These are phyloP conservation scores for Podospora bellae-mahoneyi DNA, from an alignment of 495 filamentous ascomycete species.

Conservation along the genomic window DNA sequence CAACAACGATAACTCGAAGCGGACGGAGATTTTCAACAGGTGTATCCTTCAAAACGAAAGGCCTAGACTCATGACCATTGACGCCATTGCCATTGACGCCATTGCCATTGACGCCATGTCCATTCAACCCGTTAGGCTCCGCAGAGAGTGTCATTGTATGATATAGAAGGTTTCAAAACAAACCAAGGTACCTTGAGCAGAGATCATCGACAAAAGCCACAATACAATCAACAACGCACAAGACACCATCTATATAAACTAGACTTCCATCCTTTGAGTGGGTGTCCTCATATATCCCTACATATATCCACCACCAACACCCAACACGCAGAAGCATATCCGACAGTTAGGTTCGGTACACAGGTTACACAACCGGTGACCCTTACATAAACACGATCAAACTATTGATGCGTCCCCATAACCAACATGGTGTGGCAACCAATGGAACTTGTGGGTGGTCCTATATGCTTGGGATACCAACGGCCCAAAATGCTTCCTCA, in stretches of 20 bases:
- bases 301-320: neutral
- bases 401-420: neutral
- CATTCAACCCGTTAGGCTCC: conserved; percentile 2
- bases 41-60: conserved; percentile 38
- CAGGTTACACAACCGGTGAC: neutral
- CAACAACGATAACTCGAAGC: conserved; percentile 47
- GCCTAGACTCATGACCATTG: neutral
- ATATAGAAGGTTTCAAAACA: no score
- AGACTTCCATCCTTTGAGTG: neutral
- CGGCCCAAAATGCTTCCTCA: neutral
- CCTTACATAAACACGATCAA: neutral
- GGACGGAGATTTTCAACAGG: conserved; percentile 46
- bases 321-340: neutral
- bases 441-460: neutral
- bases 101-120: neutral
- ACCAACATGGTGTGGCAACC: neutral
- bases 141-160: neutral
- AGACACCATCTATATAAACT: neutral
- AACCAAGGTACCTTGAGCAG: neutral
- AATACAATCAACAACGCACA: neutral
- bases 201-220: neutral
- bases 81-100: neutral
- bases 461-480: neutral
- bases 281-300: neutral
- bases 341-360: neutral